Conservation (phyloP, 2,329 filamentous ascomycete species). For the Podosphaera xanthii region DNA sequence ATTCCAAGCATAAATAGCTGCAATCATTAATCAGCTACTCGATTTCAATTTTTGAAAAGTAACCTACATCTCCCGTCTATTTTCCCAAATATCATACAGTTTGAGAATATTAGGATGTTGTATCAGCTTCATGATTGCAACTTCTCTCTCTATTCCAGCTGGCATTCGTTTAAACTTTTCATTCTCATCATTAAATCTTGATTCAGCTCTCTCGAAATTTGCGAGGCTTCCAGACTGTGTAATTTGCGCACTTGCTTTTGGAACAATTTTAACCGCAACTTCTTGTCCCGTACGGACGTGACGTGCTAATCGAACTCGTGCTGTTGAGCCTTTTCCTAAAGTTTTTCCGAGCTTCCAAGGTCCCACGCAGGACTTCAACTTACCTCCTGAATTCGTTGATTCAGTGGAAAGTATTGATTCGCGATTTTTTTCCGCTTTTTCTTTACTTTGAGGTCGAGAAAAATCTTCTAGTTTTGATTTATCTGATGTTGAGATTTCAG, state of each 20-base stretch:
- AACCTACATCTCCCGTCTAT: slow-evolving; percentile 72
- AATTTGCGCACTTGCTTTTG: slow-evolving; percentile 56
- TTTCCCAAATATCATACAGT: slow-evolving; percentile 95
- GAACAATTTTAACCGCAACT: slow-evolving; percentile 89
- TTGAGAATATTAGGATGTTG: slow-evolving; percentile 89
- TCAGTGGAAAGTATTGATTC: slow-evolving; percentile 19
- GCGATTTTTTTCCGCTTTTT: slow-evolving; percentile 16
- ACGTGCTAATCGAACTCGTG: slow-evolving; percentile 64
- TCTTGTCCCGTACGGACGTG: slow-evolving; percentile 57
- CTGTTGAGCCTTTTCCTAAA: slow-evolving; percentile 73
- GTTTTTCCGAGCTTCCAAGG: slow-evolving; percentile 86
- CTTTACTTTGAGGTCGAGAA: slow-evolving; percentile 16
- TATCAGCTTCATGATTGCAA: slow-evolving; percentile 90
- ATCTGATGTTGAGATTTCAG: slow-evolving; percentile 2
- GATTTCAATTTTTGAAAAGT: not conserved
- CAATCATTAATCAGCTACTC: not conserved
- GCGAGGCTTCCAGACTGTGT: slow-evolving; percentile 71
- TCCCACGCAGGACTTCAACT: slow-evolving; percentile 52
- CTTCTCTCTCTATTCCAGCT: slow-evolving; percentile 76
- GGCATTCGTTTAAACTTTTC: slow-evolving; percentile 51
- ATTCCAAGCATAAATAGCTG: slow-evolving; percentile 88
- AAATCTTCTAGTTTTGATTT: slow-evolving; percentile 16
- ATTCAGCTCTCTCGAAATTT: slow-evolving; percentile 54
- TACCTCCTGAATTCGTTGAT: slow-evolving; percentile 17
- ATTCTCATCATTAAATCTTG: slow-evolving; percentile 28